A percentile compares a stretch with the other conserved stretches of the same genome.
These are phyloP conservation scores for Cystobasidium ongulense DNA, from an alignment of 768 basidiomycete genomes.

Conservation along the genomic window DNA sequence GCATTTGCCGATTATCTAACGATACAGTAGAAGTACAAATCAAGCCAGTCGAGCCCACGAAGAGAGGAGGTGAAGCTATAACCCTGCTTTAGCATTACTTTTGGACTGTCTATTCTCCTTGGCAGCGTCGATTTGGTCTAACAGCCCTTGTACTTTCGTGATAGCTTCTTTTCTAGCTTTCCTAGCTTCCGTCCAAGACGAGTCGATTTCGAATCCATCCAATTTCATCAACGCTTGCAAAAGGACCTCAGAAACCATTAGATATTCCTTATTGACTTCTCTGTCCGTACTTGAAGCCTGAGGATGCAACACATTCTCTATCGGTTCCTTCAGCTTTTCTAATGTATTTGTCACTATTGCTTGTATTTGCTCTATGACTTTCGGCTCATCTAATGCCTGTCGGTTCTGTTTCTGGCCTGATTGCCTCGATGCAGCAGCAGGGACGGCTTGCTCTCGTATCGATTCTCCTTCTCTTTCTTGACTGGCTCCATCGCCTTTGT, in stretches of 20 bases:
- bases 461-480: background rate
- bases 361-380: slow-evolving; percentile 14
- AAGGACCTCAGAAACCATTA: slow-evolving; percentile 43
- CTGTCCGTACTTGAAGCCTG: background rate
- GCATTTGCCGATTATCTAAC: too few species aligned
- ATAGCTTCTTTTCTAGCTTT: slow-evolving; percentile 46
- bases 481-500: background rate
- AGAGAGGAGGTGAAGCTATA: background rate
- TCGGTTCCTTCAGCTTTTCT: background rate
- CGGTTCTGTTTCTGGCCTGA: background rate
- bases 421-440: background rate
- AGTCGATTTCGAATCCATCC: slow-evolving; percentile 45
- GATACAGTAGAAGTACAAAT: background rate
- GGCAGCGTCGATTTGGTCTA: slow-evolving; percentile 43
- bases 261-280: slow-evolving; percentile 8
- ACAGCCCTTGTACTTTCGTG: slow-evolving; percentile 44
- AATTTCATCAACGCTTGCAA: slow-evolving; percentile 45
- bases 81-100: background rate
- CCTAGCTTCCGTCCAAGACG: slow-evolving; percentile 44
- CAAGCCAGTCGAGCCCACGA: background rate
- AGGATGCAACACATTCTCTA: slow-evolving; percentile 7
- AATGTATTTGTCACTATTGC: slow-evolving; percentile 6
- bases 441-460: background rate
- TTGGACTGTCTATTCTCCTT: slow-evolving; percentile 16
- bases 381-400: slow-evolving; percentile 9